A percentile compares a stretch with the other conserved stretches of the same genome.
These are phyloP conservation scores for Boechera stricta DNA, from an alignment of 345 rosid genomes.

Conservation along the genomic window DNA sequence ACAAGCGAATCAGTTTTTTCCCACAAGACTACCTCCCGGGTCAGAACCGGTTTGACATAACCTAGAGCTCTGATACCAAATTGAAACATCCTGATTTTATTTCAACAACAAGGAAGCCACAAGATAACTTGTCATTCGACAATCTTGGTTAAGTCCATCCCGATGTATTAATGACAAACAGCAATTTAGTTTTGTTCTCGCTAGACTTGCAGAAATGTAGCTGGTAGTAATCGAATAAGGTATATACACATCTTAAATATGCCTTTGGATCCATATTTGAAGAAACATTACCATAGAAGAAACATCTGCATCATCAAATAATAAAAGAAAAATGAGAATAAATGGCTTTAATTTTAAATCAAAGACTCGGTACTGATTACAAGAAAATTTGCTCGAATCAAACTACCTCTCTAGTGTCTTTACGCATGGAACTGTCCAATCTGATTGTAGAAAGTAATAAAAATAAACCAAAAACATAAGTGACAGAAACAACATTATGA, in stretches of 20 bases:
- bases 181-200: conserved; percentile 55
- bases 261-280: conserved; percentile 80
- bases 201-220: conserved; percentile 54
- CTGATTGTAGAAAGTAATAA: conserved; percentile 46
- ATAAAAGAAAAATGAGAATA: background rate
- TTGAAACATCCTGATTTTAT: no score
- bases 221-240: conserved; percentile 66
- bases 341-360: background rate
- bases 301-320: conserved; percentile 54
- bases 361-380: background rate
- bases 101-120: no score
- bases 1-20: no score
- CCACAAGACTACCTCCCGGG: no score
- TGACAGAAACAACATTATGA: background rate
- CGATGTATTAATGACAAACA: conserved; percentile 85
- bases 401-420: conserved; percentile 91
- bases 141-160: conserved; percentile 58
- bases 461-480: conserved; percentile 8
- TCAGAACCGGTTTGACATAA: no score
- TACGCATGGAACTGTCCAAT: conserved; percentile 82
- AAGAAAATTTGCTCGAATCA: background rate
- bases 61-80: no score
- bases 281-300: conserved; percentile 89
- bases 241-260: conserved; percentile 65
- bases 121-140: no score